A percentile compares a stretch with the other conserved stretches of the same genome.
Conservation (phyloP, 2,329 filamentous ascomycete species). For the Sarocladium kiliense region DNA sequence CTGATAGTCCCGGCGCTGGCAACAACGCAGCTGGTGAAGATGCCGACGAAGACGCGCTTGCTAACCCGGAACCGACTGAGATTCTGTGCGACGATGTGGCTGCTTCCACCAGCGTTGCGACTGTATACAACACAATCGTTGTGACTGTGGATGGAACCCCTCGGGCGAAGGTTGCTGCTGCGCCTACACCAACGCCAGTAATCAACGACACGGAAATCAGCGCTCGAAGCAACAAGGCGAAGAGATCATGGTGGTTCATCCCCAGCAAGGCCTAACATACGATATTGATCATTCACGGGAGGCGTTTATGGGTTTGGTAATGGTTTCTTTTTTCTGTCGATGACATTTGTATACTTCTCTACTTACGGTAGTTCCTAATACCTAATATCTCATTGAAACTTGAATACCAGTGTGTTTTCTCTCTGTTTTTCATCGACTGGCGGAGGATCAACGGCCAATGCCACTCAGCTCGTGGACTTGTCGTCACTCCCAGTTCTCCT, state of each 20-base stretch:
- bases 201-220: background rate
- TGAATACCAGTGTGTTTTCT: too few species aligned
- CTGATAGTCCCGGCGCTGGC: background rate
- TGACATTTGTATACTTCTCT: constrained; percentile 3
- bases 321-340: background rate
- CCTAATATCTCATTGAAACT: constrained; percentile 6
- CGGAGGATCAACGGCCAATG: too few species aligned
- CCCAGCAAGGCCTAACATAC: background rate
- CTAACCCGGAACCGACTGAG: constrained; percentile 9
- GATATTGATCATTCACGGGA: background rate
- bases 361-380: constrained; percentile 2
- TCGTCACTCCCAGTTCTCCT: constrained; percentile 38
- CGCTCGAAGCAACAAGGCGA: background rate
- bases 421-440: too few species aligned
- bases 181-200: background rate
- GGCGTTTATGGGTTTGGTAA: background rate
- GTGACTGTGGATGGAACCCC: constrained; percentile 21
- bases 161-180: background rate
- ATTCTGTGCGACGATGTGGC: constrained; percentile 16
- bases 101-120: constrained; percentile 25
- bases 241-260: constrained; percentile 1
- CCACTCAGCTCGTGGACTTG: too few species aligned
- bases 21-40: background rate
- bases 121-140: constrained; percentile 31
- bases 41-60: background rate